Evolutionary conservation across 2,329 filamentous ascomycete species (phyloP), one percentile per base, ranked within the genome.

Genomic region (Fusarium praegraminearum): DNA sequence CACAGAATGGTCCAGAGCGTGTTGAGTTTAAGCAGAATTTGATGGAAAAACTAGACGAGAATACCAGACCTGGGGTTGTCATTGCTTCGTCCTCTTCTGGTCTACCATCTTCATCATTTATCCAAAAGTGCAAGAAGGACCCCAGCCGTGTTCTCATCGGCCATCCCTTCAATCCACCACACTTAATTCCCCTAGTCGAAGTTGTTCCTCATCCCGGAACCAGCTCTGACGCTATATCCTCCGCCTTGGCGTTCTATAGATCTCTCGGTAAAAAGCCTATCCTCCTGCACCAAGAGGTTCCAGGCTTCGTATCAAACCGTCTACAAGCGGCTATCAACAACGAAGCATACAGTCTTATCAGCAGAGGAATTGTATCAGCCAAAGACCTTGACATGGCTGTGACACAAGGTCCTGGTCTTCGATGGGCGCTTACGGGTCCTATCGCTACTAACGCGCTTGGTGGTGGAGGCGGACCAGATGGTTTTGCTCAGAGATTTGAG

Each of bases 21-120:
- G n/a, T 51, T 5, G 44, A 51, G 7, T 32, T 56, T 6, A 56
- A 56, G 3, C 22, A 24, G 3, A 12, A 4, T 3, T 20, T 51
- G 9, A 56, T 56, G 10, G 53, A 28, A 2, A 51, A 11, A 7
- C 20, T 56, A 1, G 53, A 56, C 8, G 20, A n/a, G 6, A 16
- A 30, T 5, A 35, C 53, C 11, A 35, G 44, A 16, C 33, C n/a
- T 5, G 33, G 43, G 2, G 44, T 40, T 8, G 44, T 40, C 2
- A 56, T 56, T 10, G 44, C 44, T 13, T 56, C 53, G 2, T 56
- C 53, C 5, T 56, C 53, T 7, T 56, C 44, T 15, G 53, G 44
- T n/a, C 16, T 50, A 10, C 53, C 53, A 10, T 50, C 43, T 1
- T 56, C 53, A 0, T 18, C 20, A 4, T 56, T 56, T 10, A 40